Base-by-base conservation (phyloP, 345 rosid genomes). In the Fremontodendron californicum region DNA sequence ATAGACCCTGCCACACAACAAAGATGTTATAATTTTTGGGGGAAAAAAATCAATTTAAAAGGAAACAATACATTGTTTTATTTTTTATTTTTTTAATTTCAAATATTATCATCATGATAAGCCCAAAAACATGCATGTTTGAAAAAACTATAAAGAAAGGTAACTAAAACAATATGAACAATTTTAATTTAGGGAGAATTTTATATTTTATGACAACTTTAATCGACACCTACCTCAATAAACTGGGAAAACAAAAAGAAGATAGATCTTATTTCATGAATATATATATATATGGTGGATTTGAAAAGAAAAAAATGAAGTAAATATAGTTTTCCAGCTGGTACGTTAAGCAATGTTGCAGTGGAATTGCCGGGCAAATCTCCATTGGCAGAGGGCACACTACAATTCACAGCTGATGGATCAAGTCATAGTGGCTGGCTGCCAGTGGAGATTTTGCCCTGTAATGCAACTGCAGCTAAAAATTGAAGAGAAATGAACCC, bases 381-480 rank as follows among this genome's bases (percentile, higher is more conserved):
- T 64, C 69, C 27, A 37, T 64, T 64, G 69, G 69, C 72, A 43
- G 72, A 67, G 35, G 19, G 33, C 52, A 21, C 52, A 21, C 52
- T 67, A 42, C 10, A 5, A 67, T 40, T 15, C n/a, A 12, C 11
- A 43, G 73, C 21, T 3, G 69, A 64, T 9, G 60, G 3, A 33
- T 15, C 13, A 2, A 42, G 15, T 64, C 70, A 19, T 40, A 42
- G 31, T 69, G 55, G 23, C 35, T 46, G 58, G 15, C 74, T 70
- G 74, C 58, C 55, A 70, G 72, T 21, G 33, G 33, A 67, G 72
- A 67, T 21, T 67, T 23, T 42, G 52, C 72, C 52, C 72, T 67
- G 72, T 67, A 67, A 42, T 42, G 35, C 19, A 67, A 43, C 72
- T 29, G 74, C 74, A 46, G 42, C 74, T 48, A 7, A 25, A 48